A percentile compares a stretch with the other conserved stretches of the same genome.
Evolutionary conservation across 108 stramenopile species (phyloP).

Genomic region (Asterionellopsis glacialis): DNA sequence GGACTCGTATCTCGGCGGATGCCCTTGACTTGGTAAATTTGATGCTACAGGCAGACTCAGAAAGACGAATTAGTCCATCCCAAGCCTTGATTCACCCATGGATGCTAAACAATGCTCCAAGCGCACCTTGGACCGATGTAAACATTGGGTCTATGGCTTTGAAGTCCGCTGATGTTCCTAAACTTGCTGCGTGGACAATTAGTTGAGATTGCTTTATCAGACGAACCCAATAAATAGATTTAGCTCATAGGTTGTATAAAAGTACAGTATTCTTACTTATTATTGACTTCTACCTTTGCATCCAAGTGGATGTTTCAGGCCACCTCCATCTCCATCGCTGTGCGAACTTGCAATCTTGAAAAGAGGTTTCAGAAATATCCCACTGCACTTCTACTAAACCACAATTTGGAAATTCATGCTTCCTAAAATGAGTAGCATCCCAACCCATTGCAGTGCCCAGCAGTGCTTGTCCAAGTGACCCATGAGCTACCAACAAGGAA

Average conservation of each 20-base stretch:
- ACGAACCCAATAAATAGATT: too few species aligned
- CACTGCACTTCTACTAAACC: conserved; percentile 23
- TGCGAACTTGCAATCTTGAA: background rate
- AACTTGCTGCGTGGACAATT: too few species aligned
- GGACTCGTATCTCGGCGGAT: conserved; percentile 48
- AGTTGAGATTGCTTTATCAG: too few species aligned
- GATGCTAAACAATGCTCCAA: conserved; percentile 15
- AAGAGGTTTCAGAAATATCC: background rate
- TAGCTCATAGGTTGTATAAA: background rate
- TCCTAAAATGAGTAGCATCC: conserved; percentile 22
- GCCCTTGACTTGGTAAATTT: conserved; percentile 53
- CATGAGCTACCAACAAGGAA: conserved; percentile 28
- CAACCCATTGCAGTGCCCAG: conserved; percentile 29
- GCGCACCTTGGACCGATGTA: background rate
- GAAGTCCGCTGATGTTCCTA: too few species aligned
- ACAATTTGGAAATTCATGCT: conserved; percentile 32
- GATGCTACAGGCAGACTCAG: conserved; percentile 50
- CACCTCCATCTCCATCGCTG: conserved; percentile 5
- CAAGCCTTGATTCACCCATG: conserved; percentile 54
- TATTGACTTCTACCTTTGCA: background rate
- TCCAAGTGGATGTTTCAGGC: background rate
- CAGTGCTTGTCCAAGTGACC: conserved; percentile 37
- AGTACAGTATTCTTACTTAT: background rate
- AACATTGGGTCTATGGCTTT: background rate
- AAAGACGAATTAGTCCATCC: conserved; percentile 29